Base-by-base conservation (phyloP, 768 basidiomycete genomes). In the Mycena belliarum region DNA sequence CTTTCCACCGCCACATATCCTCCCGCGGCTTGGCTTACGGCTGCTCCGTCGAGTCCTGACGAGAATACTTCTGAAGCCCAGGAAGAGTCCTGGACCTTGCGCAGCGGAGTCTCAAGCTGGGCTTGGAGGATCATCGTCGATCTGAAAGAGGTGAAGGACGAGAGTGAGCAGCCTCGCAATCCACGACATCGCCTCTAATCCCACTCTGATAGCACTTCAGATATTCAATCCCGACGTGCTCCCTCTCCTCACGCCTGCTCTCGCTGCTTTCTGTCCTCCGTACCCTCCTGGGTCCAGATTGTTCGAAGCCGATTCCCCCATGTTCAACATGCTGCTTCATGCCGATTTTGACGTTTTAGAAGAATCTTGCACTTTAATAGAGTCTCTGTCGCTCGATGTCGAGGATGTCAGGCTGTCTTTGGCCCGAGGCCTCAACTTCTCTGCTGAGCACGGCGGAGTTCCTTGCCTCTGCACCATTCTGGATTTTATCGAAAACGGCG, bases 351-450 rank as follows among this genome's bases (percentile, higher is more conserved):
- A 90, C 35, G 74, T 82, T 16, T 75, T 94, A 29, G 87, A 90
- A 64, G 87, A 93, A 66, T 80, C 83, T 0, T 91, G 87, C 71
- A 88, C 82, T 49, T 75, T 87, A 37, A 78, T 94, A 26, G 92
- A 94, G 68, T 86, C 89, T 35, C 82, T 92, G 28, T 79, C 86
- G 16, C 77, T 93, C 15, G 92, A 94, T 65, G 82, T 89, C 12
- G 88, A 89, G 67, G 88, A 90, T 54, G 81, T 91, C 45, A 82
- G 91, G 24, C 73, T 86, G 23, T 84, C 85, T 24, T 77, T 93
- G 11, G 90, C 88, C 40, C 86, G 85, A 11, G 85, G 86, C 0
- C 72, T 82, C 63, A 76, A 79, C 49, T 84, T 82, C 68, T 79
- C 85, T 0, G 76, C 81, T 24, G 82, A 86, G 60, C 81, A 85